A percentile compares a stretch with the other conserved stretches of the same genome.
Evolutionary conservation across 805 yeast genomes (phyloP).

Genomic region (Candida jianshihensis): DNA sequence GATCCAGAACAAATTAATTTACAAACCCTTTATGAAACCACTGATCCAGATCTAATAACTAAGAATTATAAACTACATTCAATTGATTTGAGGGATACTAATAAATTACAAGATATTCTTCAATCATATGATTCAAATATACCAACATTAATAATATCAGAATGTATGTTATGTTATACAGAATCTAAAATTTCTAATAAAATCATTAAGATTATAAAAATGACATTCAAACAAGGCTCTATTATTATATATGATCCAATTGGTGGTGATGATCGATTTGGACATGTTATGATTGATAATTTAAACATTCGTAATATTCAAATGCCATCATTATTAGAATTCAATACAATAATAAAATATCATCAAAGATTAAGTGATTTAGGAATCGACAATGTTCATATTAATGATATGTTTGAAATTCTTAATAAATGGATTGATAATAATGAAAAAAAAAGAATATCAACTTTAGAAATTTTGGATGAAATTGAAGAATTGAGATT

Average conservation of each 20-base stretch:
- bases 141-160: conserved; percentile 50
- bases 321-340: conserved; percentile 31
- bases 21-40: conserved; percentile 6
- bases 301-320: conserved; percentile 37
- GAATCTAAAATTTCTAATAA: conserved; percentile 33
- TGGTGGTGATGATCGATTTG: conserved; percentile 46
- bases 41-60: conserved; percentile 22
- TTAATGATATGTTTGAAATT: conserved; percentile 29
- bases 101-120: conserved; percentile 22
- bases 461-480: conserved; percentile 45
- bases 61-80: conserved; percentile 23
- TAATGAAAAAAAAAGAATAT: conserved; percentile 34
- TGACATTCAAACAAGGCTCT: conserved; percentile 15
- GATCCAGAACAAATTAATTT: conserved; percentile 1
- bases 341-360: conserved; percentile 29
- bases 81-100: conserved; percentile 28
- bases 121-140: conserved; percentile 9
- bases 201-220: conserved; percentile 29
- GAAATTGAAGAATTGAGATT: conserved; percentile 52
- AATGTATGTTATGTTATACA: conserved; percentile 51
- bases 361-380: conserved; percentile 10
- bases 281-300: conserved; percentile 47
- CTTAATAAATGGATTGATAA: conserved; percentile 25
- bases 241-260: conserved; percentile 52
- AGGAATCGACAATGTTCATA: conserved; percentile 9